These are phyloP conservation scores for Fagopyrum homotropicum DNA, from an alignment of 148 eudicot species.

Conservation along the genomic window DNA sequence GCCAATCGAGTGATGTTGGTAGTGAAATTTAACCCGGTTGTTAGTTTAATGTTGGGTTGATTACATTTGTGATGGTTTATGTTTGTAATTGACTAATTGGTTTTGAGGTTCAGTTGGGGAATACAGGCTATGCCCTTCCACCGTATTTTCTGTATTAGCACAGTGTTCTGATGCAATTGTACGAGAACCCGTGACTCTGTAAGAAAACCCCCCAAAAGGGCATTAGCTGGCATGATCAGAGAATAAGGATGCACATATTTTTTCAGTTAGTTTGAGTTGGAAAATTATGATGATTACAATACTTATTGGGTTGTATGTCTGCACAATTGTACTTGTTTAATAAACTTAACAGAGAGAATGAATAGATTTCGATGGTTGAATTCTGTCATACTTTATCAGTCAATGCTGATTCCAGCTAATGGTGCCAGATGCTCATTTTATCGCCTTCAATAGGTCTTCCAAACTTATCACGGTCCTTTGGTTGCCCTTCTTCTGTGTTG, in stretches of 20 bases:
- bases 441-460: background rate
- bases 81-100: background rate
- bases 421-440: background rate
- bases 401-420: background rate
- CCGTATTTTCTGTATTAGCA: background rate
- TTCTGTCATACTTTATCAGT: background rate
- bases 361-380: background rate
- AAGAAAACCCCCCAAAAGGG: background rate
- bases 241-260: background rate
- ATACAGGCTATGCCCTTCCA: background rate
- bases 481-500: constrained; percentile 1
- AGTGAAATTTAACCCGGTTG: background rate
- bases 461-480: background rate
- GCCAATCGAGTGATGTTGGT: background rate
- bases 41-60: background rate
- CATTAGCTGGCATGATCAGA: background rate
- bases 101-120: background rate
- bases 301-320: background rate
- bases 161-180: background rate
- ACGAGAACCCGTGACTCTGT: background rate
- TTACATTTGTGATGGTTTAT: constrained; percentile 1
- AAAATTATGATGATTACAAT: background rate
- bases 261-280: too few relatives aligned
- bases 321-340: background rate
- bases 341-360: background rate